A percentile compares a stretch with the other conserved stretches of the same genome.
Evolutionary conservation across 345 rosid species (phyloP).

Genomic region (Ceriops decandra): DNA sequence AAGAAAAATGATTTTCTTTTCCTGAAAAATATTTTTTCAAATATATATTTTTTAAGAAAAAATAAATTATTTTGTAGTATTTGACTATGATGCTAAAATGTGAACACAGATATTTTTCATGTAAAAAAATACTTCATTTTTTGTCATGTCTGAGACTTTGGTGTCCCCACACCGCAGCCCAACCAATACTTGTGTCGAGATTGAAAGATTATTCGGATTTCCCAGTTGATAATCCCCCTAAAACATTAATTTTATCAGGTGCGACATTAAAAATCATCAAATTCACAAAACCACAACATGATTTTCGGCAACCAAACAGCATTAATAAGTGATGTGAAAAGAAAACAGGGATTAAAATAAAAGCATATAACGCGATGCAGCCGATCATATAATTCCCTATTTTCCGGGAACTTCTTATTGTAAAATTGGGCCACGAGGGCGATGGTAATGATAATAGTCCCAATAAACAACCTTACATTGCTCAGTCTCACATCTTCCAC

Average conservation of each 20-base stretch:
- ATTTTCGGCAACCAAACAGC: slow-evolving; percentile 8
- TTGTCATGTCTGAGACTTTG: no score
- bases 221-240: no score
- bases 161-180: no score
- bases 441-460: slow-evolving; percentile 57
- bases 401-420: slow-evolving; percentile 98
- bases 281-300: background rate
- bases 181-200: background rate
- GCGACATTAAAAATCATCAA: background rate
- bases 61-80: no score
- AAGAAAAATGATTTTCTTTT: no score
- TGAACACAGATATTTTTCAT: no score
- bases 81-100: no score
- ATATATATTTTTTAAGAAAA: no score
- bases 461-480: slow-evolving; percentile 67
- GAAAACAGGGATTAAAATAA: background rate
- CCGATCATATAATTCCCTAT: slow-evolving; percentile 74
- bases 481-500: slow-evolving; percentile 84
- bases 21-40: no score
- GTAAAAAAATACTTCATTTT: no score
- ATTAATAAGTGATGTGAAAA: background rate
- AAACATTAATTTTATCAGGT: no score
- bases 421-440: slow-evolving; percentile 97
- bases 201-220: no score
- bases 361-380: slow-evolving; percentile 95